These are phyloP conservation scores for Wallemia mellicola DNA, from an alignment of 1,284 basidiomycete species.

Conservation along the genomic window DNA sequence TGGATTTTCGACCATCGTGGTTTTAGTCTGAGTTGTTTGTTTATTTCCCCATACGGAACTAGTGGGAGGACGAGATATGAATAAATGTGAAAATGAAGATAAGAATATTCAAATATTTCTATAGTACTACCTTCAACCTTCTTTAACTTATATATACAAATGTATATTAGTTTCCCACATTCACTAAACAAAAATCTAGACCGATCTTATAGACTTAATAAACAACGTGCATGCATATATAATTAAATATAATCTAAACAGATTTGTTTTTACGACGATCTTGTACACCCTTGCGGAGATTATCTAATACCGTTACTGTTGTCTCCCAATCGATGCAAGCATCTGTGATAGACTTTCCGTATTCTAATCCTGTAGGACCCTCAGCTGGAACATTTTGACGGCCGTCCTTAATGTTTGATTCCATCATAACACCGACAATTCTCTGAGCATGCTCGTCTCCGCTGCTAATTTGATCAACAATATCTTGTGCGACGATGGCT, in stretches of 20 bases:
- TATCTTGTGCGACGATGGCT: constrained; percentile 23
- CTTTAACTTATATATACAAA: no score
- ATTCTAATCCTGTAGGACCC: constrained; percentile 32
- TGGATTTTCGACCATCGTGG: not conserved
- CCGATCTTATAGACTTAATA: no score
- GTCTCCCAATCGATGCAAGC: constrained; percentile 72
- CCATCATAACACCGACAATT: constrained; percentile 90
- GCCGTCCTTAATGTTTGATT: constrained; percentile 67
- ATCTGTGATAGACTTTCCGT: constrained; percentile 52
- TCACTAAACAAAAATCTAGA: no score
- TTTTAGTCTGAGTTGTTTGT: not conserved
- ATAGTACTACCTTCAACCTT: no score
- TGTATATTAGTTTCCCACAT: no score
- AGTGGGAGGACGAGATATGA: no score
- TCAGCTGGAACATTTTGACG: constrained; percentile 44
- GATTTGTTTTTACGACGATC: not conserved
- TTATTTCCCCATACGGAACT: not conserved
- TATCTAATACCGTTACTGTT: constrained; percentile 21
- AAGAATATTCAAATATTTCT: no score
- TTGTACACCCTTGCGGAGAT: constrained; percentile 6
- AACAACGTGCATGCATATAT: not conserved
- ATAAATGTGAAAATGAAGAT: no score
- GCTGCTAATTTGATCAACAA: constrained; percentile 30
- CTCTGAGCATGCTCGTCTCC: constrained; percentile 27
- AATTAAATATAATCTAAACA: not conserved